Evolutionary conservation across 108 stramenopile species (phyloP), one percentile per base, ranked within the genome.

Genomic region (Cyclotella sp.): DNA sequence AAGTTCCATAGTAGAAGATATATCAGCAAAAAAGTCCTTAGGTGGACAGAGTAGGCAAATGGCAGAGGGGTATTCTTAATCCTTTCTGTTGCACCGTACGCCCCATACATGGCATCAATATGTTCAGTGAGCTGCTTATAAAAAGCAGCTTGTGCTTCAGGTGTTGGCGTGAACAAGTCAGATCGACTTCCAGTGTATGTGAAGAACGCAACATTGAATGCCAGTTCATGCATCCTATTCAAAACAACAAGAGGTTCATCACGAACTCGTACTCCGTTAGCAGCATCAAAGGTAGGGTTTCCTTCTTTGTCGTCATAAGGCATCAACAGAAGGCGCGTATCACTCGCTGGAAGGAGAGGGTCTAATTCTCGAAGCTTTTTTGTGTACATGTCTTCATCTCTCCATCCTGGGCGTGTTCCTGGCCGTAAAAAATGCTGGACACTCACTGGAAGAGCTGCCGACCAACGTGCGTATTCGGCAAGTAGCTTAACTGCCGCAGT

Each of bases 11-110:
- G 54, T 3, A 87, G 55, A 53, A 95, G 63, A 65, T 87, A 90
- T 2, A 93, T 14, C 19, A 91, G 19, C 10, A 95, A 72, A 78
- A 86, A 90, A 0, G 90, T 86, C 26, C 94, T 81, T 14, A 95
- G 67, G 71, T 93, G 91, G 26, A 86, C 73, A 0, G 87, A 88
- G 60, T 92, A 93, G 0, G 84, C 88, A 65, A 91, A 69, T 30
- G 94, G 94, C 44, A 95, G 75, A 4, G 94, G 94, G 4, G 94
- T 91, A 28, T 34, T 64, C 53, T 79, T 68, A 54, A 95, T 92
- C 12, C 94, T 83, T 67, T 95, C 94, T 86, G 90, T 83, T 12
- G 85, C 87, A 6, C 91, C 93, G 71, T 63, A 88, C 27, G 67
- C 81, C 13, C 26, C 78, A 21, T 21, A 72, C 15, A 85, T 76